These are phyloP conservation scores for Daucus carota DNA, from an alignment of 129 eudicot species.

Conservation along the genomic window DH1_v3.0 NC_030385.2:43969001-43969500, in stretches of 20 bases:
- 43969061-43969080: not conserved
- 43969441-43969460: not conserved
- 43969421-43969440: not conserved
- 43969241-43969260: slow-evolving; percentile 86
- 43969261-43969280: slow-evolving; percentile 62
- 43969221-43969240: slow-evolving; percentile 85
- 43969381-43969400: not conserved
- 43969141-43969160: not conserved
- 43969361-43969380: no score
- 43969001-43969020: not conserved
- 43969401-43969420: not conserved
- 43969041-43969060: not conserved
- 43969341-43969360: not conserved
- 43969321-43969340: not conserved
- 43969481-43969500: slow-evolving; percentile 9
- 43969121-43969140: not conserved
- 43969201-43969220: slow-evolving; percentile 23
- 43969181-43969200: slow-evolving; percentile 5
- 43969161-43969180: not conserved
- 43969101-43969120: not conserved
- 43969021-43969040: not conserved
- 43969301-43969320: slow-evolving; percentile 25
- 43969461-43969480: not conserved
- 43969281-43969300: slow-evolving; percentile 87
- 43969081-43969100: not conserved